Evolutionary conservation across 805 yeast species (phyloP), one percentile per base, ranked within the genome.

Genomic region (Kregervanrija delftensis): DNA sequence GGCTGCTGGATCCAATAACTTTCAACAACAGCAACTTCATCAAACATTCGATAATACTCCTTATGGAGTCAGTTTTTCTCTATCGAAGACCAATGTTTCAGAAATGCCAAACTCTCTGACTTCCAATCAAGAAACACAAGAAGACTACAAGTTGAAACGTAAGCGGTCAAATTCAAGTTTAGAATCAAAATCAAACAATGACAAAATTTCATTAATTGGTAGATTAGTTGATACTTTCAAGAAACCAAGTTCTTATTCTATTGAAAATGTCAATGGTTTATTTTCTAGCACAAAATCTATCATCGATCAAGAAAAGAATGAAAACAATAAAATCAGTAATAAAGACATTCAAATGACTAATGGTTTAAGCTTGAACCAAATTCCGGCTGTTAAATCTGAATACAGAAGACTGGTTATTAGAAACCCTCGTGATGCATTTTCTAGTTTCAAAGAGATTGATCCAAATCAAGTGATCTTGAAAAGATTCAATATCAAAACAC

Each of bases 51-150:
- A 35, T 11, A 30, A 37, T 9, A 35, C 36, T 32, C 64, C 65
- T 0, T 62, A 61, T 44, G 64, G 63, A 3, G 31, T 56, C 11
- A 46, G 48, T 39, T 43, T 60, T 8, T 45, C 53, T 2, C 40
- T 48, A 2, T 36, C 51, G 10, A 44, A 54, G 0, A 16, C 40
- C 8, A 30, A 48, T 12, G 39, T 28, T 1, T 28, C 51, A 8
- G 63, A 55, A 35, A 62, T 62, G 66, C 66, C 67, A 35, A 55
- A 52, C 30, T 44, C 65, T 4, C 31, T 61, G 12, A 61, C 66
- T 2, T 52, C 56, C 4, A 37, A 49, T 15, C 40, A 49, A 10
- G 33, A 49, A 2, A 11, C 41, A 3, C 50, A 42, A 5, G 11
- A 22, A 34, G 33, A 47, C 1, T 3, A 35, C 43, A 17, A 49